Evolutionary conservation across 305 asterid genomes (phyloP), one percentile per base, ranked within the genome.

Genomic region (Rubia occidens): DNA sequence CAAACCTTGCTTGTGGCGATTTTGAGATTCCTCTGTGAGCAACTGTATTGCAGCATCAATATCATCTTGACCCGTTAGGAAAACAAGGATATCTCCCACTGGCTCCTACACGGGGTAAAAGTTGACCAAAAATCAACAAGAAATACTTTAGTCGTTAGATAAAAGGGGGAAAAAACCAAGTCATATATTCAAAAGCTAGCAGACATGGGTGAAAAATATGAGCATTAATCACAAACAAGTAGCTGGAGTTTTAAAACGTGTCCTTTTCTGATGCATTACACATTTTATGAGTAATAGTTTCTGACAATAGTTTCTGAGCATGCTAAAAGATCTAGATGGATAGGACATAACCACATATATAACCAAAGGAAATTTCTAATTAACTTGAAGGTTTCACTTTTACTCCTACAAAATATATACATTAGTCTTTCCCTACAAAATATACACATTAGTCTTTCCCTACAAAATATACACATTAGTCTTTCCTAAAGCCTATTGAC

Each of bases 11-110:
- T 85, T 86, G 79, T 76, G 81, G 20, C 76, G 77, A 66, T 62
- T 72, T 56, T 79, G 80, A 70, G 92, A 78, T 82, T 90, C 97
- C 82, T 94, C 99, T 44, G 95, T 79, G 66, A 90, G 91, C 86
- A 94, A 75, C 80, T 83, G 93, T 66, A 84, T 82, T 61, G 96
- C 95, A 76, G 94, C 89, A 80, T 94, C 97, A 79, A 94, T 90
- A 78, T 91, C 99, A 79, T 94, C 99, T 87, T 94, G 96, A 72
- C 97, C 97, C 3, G 97, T 90, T 60, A 94, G 93, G 76, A 94
- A 89, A 64, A 91, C 96, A 72, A 94, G 84, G 76, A 94, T 84
- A 83, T 94, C 99, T 66, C 99, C 99, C 82, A 71, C 60, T 54
- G 96, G 85, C 84, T 87, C 99, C 99, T 94, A 75, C n/a, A 83